phyloP scores from a whole-genome alignment of 2,329 filamentous ascomycete genomes.

The Aspergillus cejpii region DNA sequence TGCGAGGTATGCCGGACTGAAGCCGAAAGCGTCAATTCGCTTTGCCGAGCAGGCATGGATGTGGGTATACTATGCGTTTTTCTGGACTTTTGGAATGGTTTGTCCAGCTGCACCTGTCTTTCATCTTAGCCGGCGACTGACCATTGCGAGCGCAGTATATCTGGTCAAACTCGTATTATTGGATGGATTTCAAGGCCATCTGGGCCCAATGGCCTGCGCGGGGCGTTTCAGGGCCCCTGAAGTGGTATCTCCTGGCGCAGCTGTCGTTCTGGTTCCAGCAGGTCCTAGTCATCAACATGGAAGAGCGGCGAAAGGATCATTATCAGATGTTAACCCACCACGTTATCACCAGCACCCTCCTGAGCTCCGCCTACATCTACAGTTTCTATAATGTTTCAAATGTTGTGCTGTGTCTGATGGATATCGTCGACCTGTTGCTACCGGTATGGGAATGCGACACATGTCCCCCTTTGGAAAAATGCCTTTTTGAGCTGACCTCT shows the following conservation, averaged over 20 bases:
- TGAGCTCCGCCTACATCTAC: conserved; percentile 78
- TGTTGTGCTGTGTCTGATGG: conserved; percentile 85
- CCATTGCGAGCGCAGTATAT: conserved; percentile 57
- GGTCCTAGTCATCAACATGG: conserved; percentile 87
- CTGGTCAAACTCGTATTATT: conserved; percentile 70
- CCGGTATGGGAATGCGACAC: conserved; percentile 53
- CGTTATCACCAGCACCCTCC: conserved; percentile 75
- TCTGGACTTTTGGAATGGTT: conserved; percentile 81
- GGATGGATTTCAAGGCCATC: conserved; percentile 65
- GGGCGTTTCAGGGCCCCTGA: conserved; percentile 66
- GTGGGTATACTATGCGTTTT: conserved; percentile 71
- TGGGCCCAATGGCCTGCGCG: conserved; percentile 82
- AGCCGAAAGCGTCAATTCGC: conserved; percentile 69
- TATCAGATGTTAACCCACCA: conserved; percentile 95
- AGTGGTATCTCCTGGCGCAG: conserved; percentile 84
- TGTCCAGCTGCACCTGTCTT: conserved; percentile 26
- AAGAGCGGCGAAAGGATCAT: conserved; percentile 89
- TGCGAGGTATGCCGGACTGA: conserved; percentile 64
- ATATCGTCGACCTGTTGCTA: conserved; percentile 81
- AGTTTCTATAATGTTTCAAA: conserved; percentile 82
- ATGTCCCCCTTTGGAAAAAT: neutral
- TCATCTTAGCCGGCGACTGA: conserved; percentile 6
- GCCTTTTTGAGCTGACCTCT: conserved; percentile 8
- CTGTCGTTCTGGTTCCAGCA: conserved; percentile 93
- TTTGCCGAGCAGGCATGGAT: conserved; percentile 96